phyloP scores from a whole-genome alignment of 2,329 filamentous ascomycete species.

The Fusarium sp. region DNA sequence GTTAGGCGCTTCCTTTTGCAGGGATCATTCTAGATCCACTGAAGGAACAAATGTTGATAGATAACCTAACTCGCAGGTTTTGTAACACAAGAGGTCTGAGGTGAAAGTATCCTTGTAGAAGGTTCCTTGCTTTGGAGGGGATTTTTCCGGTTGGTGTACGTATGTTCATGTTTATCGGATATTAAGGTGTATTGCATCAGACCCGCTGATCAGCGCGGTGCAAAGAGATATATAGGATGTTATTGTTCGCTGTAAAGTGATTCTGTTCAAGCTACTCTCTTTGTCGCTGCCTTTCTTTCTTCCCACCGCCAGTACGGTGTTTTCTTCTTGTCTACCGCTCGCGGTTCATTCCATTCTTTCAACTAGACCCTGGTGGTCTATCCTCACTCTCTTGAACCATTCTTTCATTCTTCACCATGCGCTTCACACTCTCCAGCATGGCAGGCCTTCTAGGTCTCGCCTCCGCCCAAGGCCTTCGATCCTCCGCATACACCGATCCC shows the following conservation, averaged over 20 bases:
- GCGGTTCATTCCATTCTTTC: conserved; percentile 28
- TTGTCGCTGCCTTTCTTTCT: conserved; percentile 18
- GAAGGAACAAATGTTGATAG: background rate
- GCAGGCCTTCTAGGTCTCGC: conserved; percentile 36
- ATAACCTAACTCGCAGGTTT: background rate
- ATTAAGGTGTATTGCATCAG: conserved; percentile 22
- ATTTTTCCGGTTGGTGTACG: background rate
- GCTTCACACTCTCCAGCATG: conserved; percentile 14
- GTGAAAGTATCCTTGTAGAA: too few relatives aligned
- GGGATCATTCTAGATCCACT: background rate
- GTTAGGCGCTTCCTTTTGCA: conserved; percentile 18
- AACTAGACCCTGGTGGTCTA: conserved; percentile 32
- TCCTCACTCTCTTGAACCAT: background rate
- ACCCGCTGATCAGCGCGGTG: background rate
- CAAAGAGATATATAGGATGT: conserved; percentile 1
- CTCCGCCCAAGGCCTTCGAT: conserved; percentile 29
- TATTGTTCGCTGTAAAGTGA: background rate
- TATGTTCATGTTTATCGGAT: background rate
- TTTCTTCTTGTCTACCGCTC: conserved; percentile 7
- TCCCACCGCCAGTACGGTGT: conserved; percentile 26
- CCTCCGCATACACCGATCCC: conserved; percentile 49
- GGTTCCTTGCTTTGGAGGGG: background rate
- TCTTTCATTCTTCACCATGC: conserved; percentile 25
- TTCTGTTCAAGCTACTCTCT: conserved; percentile 8
- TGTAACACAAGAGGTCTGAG: conserved; percentile 13